phyloP scores from a whole-genome alignment of 495 filamentous ascomycete species.

The Penicillium coffeae region DNA sequence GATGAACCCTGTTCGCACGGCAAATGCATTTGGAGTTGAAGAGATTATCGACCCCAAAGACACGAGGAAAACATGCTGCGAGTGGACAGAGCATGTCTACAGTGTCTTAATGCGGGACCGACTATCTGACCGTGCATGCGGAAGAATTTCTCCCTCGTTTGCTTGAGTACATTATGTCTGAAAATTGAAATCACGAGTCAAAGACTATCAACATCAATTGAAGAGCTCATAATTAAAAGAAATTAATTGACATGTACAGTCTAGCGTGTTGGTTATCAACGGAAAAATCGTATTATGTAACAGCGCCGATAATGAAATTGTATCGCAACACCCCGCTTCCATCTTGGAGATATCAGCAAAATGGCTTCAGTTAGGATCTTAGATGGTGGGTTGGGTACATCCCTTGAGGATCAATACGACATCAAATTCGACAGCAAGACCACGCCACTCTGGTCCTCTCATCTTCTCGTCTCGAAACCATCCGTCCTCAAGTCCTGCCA shows the following conservation, averaged over 20 bases:
- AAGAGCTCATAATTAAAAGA: no score
- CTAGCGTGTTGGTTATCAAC: no score
- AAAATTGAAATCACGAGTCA: no score
- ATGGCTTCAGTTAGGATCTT: slow-evolving; percentile 46
- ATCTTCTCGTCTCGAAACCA: slow-evolving; percentile 51
- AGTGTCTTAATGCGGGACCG: slow-evolving; percentile 43
- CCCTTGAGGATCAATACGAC: slow-evolving; percentile 53
- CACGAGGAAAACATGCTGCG: slow-evolving; percentile 49
- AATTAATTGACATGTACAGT: no score
- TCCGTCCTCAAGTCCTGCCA: slow-evolving; percentile 51
- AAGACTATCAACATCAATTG: no score
- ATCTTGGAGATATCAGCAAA: neutral
- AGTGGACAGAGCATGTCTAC: slow-evolving; percentile 55
- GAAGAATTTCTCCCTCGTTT: slow-evolving; percentile 51
- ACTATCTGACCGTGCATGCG: slow-evolving; percentile 46
- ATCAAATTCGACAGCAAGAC: slow-evolving; percentile 39
- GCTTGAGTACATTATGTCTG: slow-evolving; percentile 15
- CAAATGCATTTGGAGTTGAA: slow-evolving; percentile 61
- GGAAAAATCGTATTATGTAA: neutral
- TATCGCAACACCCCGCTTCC: neutral
- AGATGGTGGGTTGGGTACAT: slow-evolving; percentile 65
- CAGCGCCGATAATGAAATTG: neutral
- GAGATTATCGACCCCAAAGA: slow-evolving; percentile 60
- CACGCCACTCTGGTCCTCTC: slow-evolving; percentile 63
- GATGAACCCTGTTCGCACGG: slow-evolving; percentile 62